These are phyloP conservation scores for Naumovozyma dairenensis DNA, from an alignment of 805 yeast species.

Conservation along the genomic window DNA sequence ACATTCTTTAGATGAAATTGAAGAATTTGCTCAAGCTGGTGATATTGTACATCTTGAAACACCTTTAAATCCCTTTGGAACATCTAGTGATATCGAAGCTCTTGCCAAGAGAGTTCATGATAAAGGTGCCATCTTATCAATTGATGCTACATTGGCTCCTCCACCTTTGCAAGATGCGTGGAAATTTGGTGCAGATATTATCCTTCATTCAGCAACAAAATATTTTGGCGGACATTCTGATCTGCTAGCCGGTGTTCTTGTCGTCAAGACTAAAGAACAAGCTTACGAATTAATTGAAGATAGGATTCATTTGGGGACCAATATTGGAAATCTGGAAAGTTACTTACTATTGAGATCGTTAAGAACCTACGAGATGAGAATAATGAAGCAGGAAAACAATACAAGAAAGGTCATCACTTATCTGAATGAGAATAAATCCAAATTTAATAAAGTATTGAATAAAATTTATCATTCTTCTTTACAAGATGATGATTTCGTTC, in stretches of 20 bases:
- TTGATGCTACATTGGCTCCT: slow-evolving; percentile 88
- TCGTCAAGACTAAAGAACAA: slow-evolving; percentile 43
- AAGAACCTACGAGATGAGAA: slow-evolving; percentile 68
- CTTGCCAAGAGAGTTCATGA: slow-evolving; percentile 65
- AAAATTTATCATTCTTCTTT: slow-evolving; percentile 61
- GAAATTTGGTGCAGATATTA: slow-evolving; percentile 70
- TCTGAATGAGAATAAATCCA: slow-evolving; percentile 39
- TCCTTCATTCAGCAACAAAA: slow-evolving; percentile 86
- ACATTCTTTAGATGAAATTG: slow-evolving; percentile 41
- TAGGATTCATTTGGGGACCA: slow-evolving; percentile 64
- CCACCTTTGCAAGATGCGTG: slow-evolving; percentile 80
- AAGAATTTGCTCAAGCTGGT: slow-evolving; percentile 37
- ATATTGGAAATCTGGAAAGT: slow-evolving; percentile 66
- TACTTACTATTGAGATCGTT: slow-evolving; percentile 67
- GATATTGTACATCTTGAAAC: slow-evolving; percentile 78
- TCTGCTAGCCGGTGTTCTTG: slow-evolving; percentile 67
- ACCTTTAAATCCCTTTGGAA: slow-evolving; percentile 79
- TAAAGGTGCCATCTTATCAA: slow-evolving; percentile 59
- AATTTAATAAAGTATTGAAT: slow-evolving; percentile 37
- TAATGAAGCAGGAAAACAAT: slow-evolving; percentile 52
- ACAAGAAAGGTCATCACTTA: slow-evolving; percentile 52
- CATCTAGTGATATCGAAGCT: slow-evolving; percentile 47
- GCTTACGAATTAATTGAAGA: slow-evolving; percentile 44
- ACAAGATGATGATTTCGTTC: slow-evolving; percentile 59
- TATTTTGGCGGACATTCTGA: slow-evolving; percentile 92